Base-by-base conservation (phyloP, 352 stramenopile species). In the Elongisporangium prolatum region DNA sequence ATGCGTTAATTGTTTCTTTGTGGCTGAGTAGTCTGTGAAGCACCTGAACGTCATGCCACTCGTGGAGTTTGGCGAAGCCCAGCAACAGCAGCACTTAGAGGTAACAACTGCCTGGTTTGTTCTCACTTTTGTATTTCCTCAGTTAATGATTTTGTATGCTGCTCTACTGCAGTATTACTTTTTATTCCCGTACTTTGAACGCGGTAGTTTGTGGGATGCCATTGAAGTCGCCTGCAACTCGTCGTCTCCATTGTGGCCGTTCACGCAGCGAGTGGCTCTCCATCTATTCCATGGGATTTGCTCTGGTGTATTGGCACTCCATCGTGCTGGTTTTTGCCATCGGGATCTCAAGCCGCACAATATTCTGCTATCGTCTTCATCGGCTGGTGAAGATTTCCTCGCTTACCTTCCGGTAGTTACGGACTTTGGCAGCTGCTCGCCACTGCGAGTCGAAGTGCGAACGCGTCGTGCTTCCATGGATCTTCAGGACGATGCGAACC, bases 291-390 rank as follows among this genome's bases (percentile, higher is more conserved):
- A 89, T 62, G 86, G 85, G 47, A 92, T 96, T 68, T 92, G 85
- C 51, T 73, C 80, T 0, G 88, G 86, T 4, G 70, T 95, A 16
- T 61, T 86, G 17, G 81, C 86, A 13, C 25, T 96, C 14, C 88
- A 96, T 40, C 77, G 76, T 10, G 83, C 74, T 0, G 88, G 86
- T 2, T 95, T 91, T 57, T 93, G 83, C 51, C 88, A 96, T 56
- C 75, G 86, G 17, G 86, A 95, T 57, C 74, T 96, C 25, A 95
- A 93, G 66, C 84, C 84, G 13, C 86, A 95, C 58, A 95, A 95
- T 44, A 67, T 96, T 1, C 57, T 96, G 55, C 61, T 96, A 13
- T 86, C 77, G 22, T 88, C 79, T 22, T 81, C 75, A 21, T 78
- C 77, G 0, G 72, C 64, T 57, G 79, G 73, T 49, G 79, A 86